Percentiles rank a stretch among this genome's conserved stretches.
Evolutionary conservation across 495 filamentous ascomycete species (phyloP).

Genomic region (Trypethelium eluteriae): DNA sequence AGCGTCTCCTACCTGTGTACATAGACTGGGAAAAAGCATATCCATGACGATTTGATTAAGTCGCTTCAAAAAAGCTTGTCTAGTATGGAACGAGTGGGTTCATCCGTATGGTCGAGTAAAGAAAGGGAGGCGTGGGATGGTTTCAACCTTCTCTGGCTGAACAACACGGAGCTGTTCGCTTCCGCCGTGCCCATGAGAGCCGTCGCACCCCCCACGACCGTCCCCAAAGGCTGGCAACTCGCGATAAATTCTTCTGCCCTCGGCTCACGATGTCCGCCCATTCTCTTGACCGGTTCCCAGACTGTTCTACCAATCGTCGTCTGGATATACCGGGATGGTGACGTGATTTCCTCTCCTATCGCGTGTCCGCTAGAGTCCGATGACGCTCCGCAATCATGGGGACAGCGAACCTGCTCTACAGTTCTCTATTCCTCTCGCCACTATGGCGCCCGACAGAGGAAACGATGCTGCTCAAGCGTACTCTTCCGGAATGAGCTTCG

Average conservation of each 20-base stretch:
- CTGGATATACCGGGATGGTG: background rate
- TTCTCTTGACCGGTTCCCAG: background rate
- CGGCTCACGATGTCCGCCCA: background rate
- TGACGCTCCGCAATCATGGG: background rate
- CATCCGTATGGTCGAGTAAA: no score
- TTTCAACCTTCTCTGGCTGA: no score
- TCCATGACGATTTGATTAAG: no score
- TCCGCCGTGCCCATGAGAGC: no score
- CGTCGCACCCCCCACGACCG: no score
- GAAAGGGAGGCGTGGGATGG: no score
- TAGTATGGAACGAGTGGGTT: no score
- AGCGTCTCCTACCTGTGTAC: no score
- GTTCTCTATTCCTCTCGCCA: slow-evolving; percentile 5
- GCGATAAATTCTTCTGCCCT: background rate
- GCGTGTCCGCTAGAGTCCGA: slow-evolving; percentile 4
- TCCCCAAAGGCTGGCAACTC: background rate
- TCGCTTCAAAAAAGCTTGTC: no score
- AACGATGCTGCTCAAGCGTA: background rate
- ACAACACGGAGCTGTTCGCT: no score
- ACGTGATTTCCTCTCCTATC: background rate
- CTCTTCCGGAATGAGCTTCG: background rate
- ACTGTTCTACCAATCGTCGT: background rate
- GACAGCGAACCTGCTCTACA: background rate
- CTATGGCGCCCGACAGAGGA: slow-evolving; percentile 9
- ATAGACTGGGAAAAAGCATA: no score